A percentile compares a stretch with the other conserved stretches of the same genome.
Conservation (phyloP, 805 yeast genomes). For the Monosporozyma solicola region DNA sequence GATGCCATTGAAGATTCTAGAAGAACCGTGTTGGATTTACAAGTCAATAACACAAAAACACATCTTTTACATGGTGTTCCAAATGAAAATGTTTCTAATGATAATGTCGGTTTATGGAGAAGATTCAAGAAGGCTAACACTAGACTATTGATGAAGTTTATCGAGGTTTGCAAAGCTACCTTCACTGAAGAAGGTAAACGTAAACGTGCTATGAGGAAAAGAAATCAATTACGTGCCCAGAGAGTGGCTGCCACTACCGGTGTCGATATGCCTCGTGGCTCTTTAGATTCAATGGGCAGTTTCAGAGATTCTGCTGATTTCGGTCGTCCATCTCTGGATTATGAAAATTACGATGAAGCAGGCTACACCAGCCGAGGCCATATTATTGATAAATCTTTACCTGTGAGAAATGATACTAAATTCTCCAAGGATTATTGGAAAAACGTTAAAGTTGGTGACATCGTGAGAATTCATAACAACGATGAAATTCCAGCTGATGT, state of each 20-base stretch:
- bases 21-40: constrained; percentile 61
- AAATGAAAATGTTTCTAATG: constrained; percentile 56
- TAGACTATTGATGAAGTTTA: constrained; percentile 21
- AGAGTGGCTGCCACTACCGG: constrained; percentile 19
- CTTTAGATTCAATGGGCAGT: constrained; percentile 32
- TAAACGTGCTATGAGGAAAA: constrained; percentile 29
- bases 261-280: constrained; percentile 27
- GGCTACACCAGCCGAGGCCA: constrained; percentile 53
- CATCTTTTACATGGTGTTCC: constrained; percentile 49
- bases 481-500: constrained; percentile 78
- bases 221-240: constrained; percentile 22
- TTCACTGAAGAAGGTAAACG: constrained; percentile 31
- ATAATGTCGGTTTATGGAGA: constrained; percentile 61
- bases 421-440: constrained; percentile 46
- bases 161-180: constrained; percentile 20
- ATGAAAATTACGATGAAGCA: constrained; percentile 47
- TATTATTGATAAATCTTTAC: constrained; percentile 47
- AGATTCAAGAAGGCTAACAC: constrained; percentile 49
- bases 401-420: constrained; percentile 30
- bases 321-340: constrained; percentile 30
- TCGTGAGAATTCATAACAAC: constrained; percentile 58
- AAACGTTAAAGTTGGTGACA: constrained; percentile 62
- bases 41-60: constrained; percentile 65
- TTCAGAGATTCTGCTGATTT: constrained; percentile 25
- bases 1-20: constrained; percentile 79